A percentile compares a stretch with the other conserved stretches of the same genome.
phyloP scores from a whole-genome alignment of 352 stramenopile genomes.

The Lagenidium giganteum region DNA sequence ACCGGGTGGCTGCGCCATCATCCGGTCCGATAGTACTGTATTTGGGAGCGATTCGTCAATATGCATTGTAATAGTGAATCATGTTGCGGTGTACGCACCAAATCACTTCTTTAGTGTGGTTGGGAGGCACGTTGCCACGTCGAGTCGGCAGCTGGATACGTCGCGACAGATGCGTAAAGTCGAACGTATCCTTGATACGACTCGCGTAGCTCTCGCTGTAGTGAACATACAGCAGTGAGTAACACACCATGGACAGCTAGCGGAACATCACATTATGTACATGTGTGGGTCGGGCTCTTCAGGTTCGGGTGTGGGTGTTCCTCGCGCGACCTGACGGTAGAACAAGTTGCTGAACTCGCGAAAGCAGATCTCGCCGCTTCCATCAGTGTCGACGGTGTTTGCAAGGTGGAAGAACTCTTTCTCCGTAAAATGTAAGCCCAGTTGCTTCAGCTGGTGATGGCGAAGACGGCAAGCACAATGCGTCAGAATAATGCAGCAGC shows the following conservation, averaged over 20 bases:
- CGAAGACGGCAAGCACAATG: neutral
- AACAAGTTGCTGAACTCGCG: constrained; percentile 50
- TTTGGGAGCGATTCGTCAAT: too few relatives aligned
- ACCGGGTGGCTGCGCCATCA: constrained; percentile 6
- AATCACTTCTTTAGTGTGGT: too few relatives aligned
- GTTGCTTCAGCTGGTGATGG: constrained; percentile 27
- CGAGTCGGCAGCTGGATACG: constrained; percentile 40
- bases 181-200: too few relatives aligned
- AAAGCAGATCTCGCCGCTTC: constrained; percentile 53
- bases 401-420: constrained; percentile 40
- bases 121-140: too few relatives aligned
- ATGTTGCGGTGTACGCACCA: constrained; percentile 21
- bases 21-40: constrained; percentile 3
- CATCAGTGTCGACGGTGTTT: constrained; percentile 30
- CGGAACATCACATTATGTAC: too few relatives aligned
- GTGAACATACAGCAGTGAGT: too few relatives aligned
- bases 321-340: neutral
- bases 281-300: too few relatives aligned
- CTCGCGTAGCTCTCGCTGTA: too few relatives aligned
- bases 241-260: too few relatives aligned
- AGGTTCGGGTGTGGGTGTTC: neutral
- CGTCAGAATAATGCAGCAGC: constrained; percentile 1
- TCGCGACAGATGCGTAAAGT: constrained; percentile 40
- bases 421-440: constrained; percentile 43
- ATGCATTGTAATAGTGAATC: constrained; percentile 33